Percentiles rank a stretch among this genome's conserved stretches.
Conservation (phyloP, 257 asterid species). For the Lycium barbarum region DNA sequence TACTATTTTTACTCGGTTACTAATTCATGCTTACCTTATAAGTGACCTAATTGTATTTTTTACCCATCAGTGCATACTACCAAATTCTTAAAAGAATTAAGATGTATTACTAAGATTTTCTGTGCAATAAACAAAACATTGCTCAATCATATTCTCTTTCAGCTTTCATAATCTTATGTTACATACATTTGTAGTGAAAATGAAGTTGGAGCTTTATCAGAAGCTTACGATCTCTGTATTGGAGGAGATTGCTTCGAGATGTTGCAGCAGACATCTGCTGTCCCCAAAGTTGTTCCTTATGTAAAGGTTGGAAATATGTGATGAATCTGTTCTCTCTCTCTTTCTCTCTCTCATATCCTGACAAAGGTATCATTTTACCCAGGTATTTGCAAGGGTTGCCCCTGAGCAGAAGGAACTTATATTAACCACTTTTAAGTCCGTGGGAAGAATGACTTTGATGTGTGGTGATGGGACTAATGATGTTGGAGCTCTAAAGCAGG, state of each 20-base stretch:
- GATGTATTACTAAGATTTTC: neutral
- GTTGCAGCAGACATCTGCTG: constrained; percentile 82
- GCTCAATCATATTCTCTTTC: constrained; percentile 1
- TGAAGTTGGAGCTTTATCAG: constrained; percentile 85
- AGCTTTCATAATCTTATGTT: constrained; percentile 35
- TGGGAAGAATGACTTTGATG: constrained; percentile 95
- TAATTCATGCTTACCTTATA: constrained; percentile 10
- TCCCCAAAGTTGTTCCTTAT: constrained; percentile 86
- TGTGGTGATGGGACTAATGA: constrained; percentile 99
- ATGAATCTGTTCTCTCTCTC: neutral
- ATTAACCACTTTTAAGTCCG: constrained; percentile 89
- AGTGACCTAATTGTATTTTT: constrained; percentile 10
- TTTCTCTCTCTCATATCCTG: constrained; percentile 22
- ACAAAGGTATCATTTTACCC: constrained; percentile 32
- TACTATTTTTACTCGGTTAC: neutral
- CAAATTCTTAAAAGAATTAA: neutral
- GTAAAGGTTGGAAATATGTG: constrained; percentile 66
- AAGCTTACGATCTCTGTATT: constrained; percentile 83
- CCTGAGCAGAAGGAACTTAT: constrained; percentile 99
- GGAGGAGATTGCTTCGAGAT: constrained; percentile 95
- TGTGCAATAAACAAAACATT: constrained; percentile 17
- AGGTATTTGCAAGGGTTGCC: constrained; percentile 99
- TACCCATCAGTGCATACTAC: neutral
- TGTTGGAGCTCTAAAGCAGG: constrained; percentile 99
- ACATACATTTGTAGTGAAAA: constrained; percentile 52